Evolutionary conservation across 139 green algal species (phyloP).

Genomic region (Micractinium conductrix): DNA sequence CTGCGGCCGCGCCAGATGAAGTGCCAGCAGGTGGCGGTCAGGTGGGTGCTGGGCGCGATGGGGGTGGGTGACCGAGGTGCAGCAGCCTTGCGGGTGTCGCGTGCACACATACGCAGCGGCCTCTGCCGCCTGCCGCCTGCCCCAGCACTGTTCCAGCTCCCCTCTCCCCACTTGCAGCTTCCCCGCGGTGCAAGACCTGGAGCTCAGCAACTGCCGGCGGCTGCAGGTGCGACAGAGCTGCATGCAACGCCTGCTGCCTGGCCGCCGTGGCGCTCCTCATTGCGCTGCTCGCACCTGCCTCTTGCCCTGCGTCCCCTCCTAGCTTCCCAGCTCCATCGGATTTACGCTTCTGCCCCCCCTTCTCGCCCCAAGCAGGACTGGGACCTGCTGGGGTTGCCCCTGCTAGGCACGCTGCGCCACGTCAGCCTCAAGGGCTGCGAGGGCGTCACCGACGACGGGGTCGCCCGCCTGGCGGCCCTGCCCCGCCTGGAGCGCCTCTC

Average conservation of each 20-base stretch:
- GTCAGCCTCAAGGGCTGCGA: slow-evolving; percentile 41
- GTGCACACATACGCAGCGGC: background rate
- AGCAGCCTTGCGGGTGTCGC: background rate
- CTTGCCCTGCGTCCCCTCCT: background rate
- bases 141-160: background rate
- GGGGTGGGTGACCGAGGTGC: background rate
- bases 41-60: background rate
- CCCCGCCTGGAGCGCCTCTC: slow-evolving; percentile 26
- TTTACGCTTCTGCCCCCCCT: background rate
- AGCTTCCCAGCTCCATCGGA: background rate
- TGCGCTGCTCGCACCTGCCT: background rate
- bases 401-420: slow-evolving; percentile 17
- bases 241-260: background rate
- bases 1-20: slow-evolving; percentile 20
- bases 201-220: slow-evolving; percentile 29
- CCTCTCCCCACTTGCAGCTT: slow-evolving; percentile 18
- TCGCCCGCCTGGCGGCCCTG: slow-evolving; percentile 18
- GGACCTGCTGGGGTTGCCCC: background rate
- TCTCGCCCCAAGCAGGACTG: background rate
- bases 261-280: no score
- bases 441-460: slow-evolving; percentile 35
- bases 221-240: slow-evolving; percentile 4
- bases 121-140: background rate
- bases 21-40: background rate
- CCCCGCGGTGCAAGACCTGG: slow-evolving; percentile 33